Conservation (phyloP, 2,329 filamentous ascomycete genomes). For the Botrytis squamosa region DNA sequence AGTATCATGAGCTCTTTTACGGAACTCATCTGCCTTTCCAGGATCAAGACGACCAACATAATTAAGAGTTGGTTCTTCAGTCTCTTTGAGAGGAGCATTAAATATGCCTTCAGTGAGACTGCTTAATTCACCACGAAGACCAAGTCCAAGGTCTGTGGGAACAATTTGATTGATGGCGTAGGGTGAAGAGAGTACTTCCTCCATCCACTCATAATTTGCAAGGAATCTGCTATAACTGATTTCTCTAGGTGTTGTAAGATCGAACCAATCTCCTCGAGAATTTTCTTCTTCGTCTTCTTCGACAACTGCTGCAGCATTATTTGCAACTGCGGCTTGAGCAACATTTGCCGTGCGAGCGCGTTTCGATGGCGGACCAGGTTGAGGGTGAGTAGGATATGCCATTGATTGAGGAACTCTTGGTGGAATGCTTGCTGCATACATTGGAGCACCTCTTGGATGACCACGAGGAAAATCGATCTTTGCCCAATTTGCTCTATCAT, state of each 20-base stretch:
- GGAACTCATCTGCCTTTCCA: constrained; percentile 80
- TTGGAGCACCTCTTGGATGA: constrained; percentile 42
- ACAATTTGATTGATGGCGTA: constrained; percentile 83
- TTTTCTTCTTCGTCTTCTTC: constrained; percentile 81
- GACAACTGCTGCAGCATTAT: constrained; percentile 25
- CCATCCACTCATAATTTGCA: constrained; percentile 99
- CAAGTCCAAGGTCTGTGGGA: constrained; percentile 82
- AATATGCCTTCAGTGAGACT: constrained; percentile 83
- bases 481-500: constrained; percentile 88
- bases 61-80: constrained; percentile 29
- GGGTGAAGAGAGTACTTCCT: constrained; percentile 89
- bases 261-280: constrained; percentile 82
- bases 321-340: constrained; percentile 23
- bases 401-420: constrained; percentile 50
- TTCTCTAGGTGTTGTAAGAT: constrained; percentile 84
- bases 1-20: constrained; percentile 71
- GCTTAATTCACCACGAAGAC: constrained; percentile 78
- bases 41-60: constrained; percentile 67
- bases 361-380: constrained; percentile 53
- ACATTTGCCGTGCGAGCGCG: constrained; percentile 41
- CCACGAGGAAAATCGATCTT: constrained; percentile 68
- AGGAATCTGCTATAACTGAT: constrained; percentile 84
- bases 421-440: constrained; percentile 34
- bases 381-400: constrained; percentile 57
- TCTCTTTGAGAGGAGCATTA: constrained; percentile 59